Evolutionary conservation across 2,329 filamentous ascomycete genomes (phyloP).

Genomic region (Leptographium lundbergii): DNA sequence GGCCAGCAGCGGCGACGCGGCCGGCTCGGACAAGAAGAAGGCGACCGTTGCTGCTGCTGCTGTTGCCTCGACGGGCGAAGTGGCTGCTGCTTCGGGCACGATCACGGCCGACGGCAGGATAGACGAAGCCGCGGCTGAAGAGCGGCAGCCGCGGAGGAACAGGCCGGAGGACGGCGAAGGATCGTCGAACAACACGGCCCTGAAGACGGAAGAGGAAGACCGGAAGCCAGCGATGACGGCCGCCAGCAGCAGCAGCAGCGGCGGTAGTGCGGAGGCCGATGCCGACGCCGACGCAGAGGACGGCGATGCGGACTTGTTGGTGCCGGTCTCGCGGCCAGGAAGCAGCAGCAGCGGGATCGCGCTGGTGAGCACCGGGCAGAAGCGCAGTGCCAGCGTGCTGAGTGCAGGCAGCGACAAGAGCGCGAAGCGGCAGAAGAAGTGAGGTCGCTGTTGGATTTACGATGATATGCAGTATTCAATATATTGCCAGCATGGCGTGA

Average conservation of each 20-base stretch:
- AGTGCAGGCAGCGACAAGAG: constrained; percentile 56
- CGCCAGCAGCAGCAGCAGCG: background rate
- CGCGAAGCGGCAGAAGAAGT: constrained; percentile 44
- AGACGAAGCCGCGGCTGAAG: background rate
- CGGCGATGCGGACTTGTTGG: constrained; percentile 7
- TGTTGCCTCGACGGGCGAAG: background rate
- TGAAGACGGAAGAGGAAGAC: background rate
- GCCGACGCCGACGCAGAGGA: background rate
- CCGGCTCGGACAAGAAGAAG: background rate
- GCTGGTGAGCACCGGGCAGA: constrained; percentile 31
- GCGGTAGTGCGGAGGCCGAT: background rate
- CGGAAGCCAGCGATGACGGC: background rate
- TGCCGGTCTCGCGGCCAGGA: constrained; percentile 22
- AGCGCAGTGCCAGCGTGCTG: constrained; percentile 73
- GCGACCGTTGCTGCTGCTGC: background rate
- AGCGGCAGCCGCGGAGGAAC: background rate
- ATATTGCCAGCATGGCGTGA: background rate
- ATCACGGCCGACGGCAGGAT: constrained; percentile 3
- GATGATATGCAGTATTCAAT: background rate
- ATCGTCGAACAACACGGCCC: background rate
- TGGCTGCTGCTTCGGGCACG: constrained; percentile 5
- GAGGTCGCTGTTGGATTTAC: constrained; percentile 7
- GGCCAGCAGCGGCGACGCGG: background rate
- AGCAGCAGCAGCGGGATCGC: constrained; percentile 21
- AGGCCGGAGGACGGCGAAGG: background rate